Base-by-base conservation (phyloP, 129 eudicot species). In the Artemisia annua region DNA sequence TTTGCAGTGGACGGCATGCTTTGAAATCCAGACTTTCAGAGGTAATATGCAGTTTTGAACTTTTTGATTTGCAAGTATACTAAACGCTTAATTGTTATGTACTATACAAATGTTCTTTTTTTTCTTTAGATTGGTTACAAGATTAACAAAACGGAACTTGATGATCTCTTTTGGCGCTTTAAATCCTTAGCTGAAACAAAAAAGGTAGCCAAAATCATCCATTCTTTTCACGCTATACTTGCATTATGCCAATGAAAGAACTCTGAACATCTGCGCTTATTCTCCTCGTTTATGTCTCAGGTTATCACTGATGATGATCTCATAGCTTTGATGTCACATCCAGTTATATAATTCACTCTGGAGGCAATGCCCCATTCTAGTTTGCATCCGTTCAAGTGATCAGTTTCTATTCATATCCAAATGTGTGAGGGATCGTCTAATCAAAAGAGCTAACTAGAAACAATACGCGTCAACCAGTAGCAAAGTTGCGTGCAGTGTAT, bases 1-100 rank as follows among this genome's bases (percentile, higher is more conserved):
- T 71, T 59, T 26, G 43, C 91, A 90, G 96, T 65, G 96, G 96
- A 11, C 96, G 96, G n/a, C 91, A 85, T 85, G 94, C 96, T 74
- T 75, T 90, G 75, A 82, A 80, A 79, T 75, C 88, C 56, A 85
- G 84, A 75, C 85, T 90, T 76, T 39, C 74, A 62, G 90, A 90
- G 96, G 96, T 88, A 83, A 0, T 5, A 4, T 52, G 19, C 57
- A 15, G 3, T 2, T 14, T 52, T 0, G 4, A 52, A 13, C 18
- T 2, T 5, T 15, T 52, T 52, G 57, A 14, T 52, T 15, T 15
- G 57, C 19, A n/a, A n/a, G n/a, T 20, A 20, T 20, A 20, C 1
- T 20, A 20, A 20, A 20, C 22, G 1, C 22, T 20, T 20, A 20
- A 1, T 1, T 39, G 2, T 8, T 39, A 11, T 39, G 46, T 7